Percentiles rank a stretch among this genome's conserved stretches.
Evolutionary conservation across 1,139 yeast genomes (phyloP).

Genomic region (Pichia sp.): DNA sequence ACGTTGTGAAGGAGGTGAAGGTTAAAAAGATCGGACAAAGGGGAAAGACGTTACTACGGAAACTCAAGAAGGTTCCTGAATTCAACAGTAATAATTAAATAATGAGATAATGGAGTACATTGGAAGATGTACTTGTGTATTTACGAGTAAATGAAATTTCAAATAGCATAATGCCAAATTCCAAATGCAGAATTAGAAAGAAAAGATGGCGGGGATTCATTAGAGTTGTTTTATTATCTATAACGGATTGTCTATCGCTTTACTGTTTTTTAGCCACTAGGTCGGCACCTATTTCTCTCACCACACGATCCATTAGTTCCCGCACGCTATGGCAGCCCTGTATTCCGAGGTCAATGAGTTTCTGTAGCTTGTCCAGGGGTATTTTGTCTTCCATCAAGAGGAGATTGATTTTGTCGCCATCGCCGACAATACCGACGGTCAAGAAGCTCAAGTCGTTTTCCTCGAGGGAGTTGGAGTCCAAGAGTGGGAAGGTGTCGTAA

Average conservation of each 20-base stretch:
- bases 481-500: conserved; percentile 59
- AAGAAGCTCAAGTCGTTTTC: conserved; percentile 77
- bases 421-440: conserved; percentile 80
- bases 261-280: conserved; percentile 24
- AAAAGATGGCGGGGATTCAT: no score
- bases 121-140: neutral
- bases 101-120: neutral
- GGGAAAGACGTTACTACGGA: conserved; percentile 11
- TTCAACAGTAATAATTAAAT: neutral
- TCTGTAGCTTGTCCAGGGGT: conserved; percentile 76
- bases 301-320: conserved; percentile 81
- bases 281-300: conserved; percentile 45
- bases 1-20: conserved; percentile 8
- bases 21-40: conserved; percentile 11
- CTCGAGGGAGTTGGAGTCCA: conserved; percentile 80
- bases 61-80: conserved; percentile 9
- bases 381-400: conserved; percentile 76
- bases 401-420: conserved; percentile 68
- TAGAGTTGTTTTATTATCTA: no score
- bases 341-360: conserved; percentile 75
- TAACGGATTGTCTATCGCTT: neutral
- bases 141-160: no score
- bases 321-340: conserved; percentile 85
- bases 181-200: no score
- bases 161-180: no score